These are phyloP conservation scores for Alternaria panax DNA, from an alignment of 2,329 filamentous ascomycete species.

Conservation along the genomic window DNA sequence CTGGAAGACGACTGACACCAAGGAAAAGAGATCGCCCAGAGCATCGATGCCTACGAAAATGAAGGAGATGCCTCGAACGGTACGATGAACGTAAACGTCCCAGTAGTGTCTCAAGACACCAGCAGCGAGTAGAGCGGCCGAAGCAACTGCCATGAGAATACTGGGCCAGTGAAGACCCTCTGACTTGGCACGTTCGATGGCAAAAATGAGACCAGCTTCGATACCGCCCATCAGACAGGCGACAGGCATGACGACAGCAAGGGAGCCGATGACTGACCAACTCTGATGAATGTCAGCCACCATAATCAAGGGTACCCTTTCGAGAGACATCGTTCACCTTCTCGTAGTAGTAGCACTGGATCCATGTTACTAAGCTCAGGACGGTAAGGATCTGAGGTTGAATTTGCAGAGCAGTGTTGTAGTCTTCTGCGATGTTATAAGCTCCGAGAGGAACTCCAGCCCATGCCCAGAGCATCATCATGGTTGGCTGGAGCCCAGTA, in stretches of 20 bases:
- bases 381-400: slow-evolving; percentile 64
- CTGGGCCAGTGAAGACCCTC: slow-evolving; percentile 65
- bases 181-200: slow-evolving; percentile 55
- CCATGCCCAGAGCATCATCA: slow-evolving; percentile 76
- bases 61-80: slow-evolving; percentile 75
- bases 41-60: slow-evolving; percentile 75
- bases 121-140: slow-evolving; percentile 67
- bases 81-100: slow-evolving; percentile 72
- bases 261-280: slow-evolving; percentile 61
- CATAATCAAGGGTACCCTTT: too few species aligned
- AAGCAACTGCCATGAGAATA: slow-evolving; percentile 71
- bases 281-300: slow-evolving; percentile 48
- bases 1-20: slow-evolving; percentile 70
- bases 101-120: slow-evolving; percentile 74
- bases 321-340: slow-evolving; percentile 30
- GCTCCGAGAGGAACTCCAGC: slow-evolving; percentile 72
- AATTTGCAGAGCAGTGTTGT: slow-evolving; percentile 62
- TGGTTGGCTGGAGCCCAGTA: slow-evolving; percentile 69
- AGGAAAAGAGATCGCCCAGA: slow-evolving; percentile 70
- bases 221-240: slow-evolving; percentile 65
- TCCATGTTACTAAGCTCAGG: slow-evolving; percentile 62
- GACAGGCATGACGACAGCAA: slow-evolving; percentile 60
- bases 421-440: slow-evolving; percentile 63
- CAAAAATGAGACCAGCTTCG: slow-evolving; percentile 67
- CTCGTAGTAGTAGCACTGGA: slow-evolving; percentile 64